Conservation (phyloP, 2,329 filamentous ascomycete species). For the Chrysoporthe austroafricana region DNA sequence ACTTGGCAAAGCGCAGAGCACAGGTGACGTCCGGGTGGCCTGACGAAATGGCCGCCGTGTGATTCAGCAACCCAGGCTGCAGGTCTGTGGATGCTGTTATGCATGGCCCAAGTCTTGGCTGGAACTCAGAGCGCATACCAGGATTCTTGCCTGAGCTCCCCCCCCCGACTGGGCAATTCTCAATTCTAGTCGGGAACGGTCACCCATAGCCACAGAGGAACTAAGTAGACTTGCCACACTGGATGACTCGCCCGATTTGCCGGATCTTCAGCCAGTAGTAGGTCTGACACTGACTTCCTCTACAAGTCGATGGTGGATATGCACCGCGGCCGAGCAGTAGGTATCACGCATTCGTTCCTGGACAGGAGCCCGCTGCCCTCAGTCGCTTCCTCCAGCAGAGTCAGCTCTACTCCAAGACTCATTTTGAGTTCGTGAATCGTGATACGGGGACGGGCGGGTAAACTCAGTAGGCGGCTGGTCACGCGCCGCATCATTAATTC, state of each 20-base stretch:
- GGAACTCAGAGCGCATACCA: neutral
- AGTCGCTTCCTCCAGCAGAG: neutral
- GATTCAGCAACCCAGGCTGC: conserved; percentile 6
- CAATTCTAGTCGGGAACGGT: neutral
- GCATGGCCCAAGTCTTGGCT: neutral
- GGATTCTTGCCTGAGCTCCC: neutral
- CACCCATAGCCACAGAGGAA: neutral
- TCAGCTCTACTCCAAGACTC: neutral
- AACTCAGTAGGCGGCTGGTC: neutral
- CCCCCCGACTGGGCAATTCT: neutral
- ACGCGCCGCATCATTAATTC: neutral
- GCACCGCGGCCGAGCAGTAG: neutral
- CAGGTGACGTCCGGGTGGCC: conserved; percentile 10
- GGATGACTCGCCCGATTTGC: neutral
- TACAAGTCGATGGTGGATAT: neutral
- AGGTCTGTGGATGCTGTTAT: conserved; percentile 9
- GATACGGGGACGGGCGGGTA: conserved; percentile 6
- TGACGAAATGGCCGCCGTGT: conserved; percentile 11
- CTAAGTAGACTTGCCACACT: neutral
- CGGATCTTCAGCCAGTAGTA: neutral
- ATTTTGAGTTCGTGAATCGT: conserved; percentile 1
- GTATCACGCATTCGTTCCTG: neutral
- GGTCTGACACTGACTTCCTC: neutral
- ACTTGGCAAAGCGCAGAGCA: neutral
- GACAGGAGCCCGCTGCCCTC: neutral